Percentiles rank a stretch among this genome's conserved stretches.
Conservation (phyloP, 148 eudicot genomes). For the Chenopodium quinoa region DNA sequence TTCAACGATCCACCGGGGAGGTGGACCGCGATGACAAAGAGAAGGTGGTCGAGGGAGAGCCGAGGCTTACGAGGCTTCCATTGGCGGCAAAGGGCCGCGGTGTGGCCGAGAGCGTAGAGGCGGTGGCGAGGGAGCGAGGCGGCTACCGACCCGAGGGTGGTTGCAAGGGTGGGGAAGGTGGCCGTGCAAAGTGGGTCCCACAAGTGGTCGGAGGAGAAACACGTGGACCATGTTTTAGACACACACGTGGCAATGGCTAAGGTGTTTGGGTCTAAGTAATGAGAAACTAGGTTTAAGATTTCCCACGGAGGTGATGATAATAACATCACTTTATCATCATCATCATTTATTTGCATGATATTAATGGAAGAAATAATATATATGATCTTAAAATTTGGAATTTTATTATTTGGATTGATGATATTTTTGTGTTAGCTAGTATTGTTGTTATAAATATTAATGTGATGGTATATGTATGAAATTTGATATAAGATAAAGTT, state of each 20-base stretch:
- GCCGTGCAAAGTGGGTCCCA: slow-evolving; percentile 56
- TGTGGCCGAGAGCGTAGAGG: slow-evolving; percentile 48
- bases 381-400: neutral
- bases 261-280: slow-evolving; percentile 56
- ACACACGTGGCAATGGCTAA: slow-evolving; percentile 58
- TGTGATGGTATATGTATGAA: too few species aligned
- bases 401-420: neutral
- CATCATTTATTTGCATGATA: neutral
- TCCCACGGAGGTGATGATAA: slow-evolving; percentile 41
- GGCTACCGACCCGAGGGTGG: slow-evolving; percentile 31
- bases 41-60: slow-evolving; percentile 36
- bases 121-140: slow-evolving; percentile 33
- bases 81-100: slow-evolving; percentile 38
- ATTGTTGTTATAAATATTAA: neutral
- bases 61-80: slow-evolving; percentile 38
- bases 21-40: slow-evolving; percentile 41
- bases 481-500: neutral
- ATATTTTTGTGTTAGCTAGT: neutral
- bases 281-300: slow-evolving; percentile 47
- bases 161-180: slow-evolving; percentile 53
- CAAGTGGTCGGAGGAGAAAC: slow-evolving; percentile 59
- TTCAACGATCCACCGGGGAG: neutral
- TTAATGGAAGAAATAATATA: neutral
- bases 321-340: neutral
- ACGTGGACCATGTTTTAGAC: slow-evolving; percentile 49